A percentile compares a stretch with the other conserved stretches of the same genome.
phyloP scores from a whole-genome alignment of 176 grass and related monocot genomes.

The Cocos nucifera region DNA sequence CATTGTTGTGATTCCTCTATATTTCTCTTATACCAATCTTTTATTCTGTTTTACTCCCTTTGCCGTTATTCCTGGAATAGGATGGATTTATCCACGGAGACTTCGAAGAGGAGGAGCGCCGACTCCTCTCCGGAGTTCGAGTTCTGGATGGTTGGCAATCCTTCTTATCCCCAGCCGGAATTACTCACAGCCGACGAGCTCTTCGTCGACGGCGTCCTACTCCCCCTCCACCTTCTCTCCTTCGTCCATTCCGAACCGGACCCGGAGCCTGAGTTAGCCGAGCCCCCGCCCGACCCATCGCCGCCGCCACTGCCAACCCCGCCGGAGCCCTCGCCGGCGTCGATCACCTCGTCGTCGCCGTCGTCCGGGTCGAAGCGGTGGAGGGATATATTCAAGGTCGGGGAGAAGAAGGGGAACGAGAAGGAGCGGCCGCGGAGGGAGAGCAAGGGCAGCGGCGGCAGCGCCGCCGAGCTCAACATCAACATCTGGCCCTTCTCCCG shows the following conservation, averaged over 20 bases:
- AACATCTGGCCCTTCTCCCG: constrained; percentile 7
- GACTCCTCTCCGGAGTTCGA: constrained; percentile 1
- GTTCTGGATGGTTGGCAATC: neutral
- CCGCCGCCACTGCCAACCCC: no score
- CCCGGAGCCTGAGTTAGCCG: neutral
- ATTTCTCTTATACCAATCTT: neutral
- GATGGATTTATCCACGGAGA: neutral
- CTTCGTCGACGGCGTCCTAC: constrained; percentile 5
- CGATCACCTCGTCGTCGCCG: neutral
- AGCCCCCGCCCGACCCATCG: no score
- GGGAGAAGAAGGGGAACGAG: constrained; percentile 1
- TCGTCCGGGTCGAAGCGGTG: constrained; percentile 1
- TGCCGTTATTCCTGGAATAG: neutral
- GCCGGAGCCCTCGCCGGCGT: neutral
- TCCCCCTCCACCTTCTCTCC: constrained; percentile 1
- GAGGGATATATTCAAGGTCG: constrained; percentile 7
- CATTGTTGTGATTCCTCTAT: neutral
- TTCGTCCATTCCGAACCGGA: no score
- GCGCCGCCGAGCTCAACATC: neutral
- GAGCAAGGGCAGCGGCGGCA: neutral
- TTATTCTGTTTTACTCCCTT: no score
- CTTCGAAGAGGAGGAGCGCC: neutral
- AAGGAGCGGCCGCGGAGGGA: neutral
- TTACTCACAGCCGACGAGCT: constrained; percentile 11
- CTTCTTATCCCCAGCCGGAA: neutral